phyloP scores from a whole-genome alignment of 139 green algal species.

The Coccomyxa sp. region DNA sequence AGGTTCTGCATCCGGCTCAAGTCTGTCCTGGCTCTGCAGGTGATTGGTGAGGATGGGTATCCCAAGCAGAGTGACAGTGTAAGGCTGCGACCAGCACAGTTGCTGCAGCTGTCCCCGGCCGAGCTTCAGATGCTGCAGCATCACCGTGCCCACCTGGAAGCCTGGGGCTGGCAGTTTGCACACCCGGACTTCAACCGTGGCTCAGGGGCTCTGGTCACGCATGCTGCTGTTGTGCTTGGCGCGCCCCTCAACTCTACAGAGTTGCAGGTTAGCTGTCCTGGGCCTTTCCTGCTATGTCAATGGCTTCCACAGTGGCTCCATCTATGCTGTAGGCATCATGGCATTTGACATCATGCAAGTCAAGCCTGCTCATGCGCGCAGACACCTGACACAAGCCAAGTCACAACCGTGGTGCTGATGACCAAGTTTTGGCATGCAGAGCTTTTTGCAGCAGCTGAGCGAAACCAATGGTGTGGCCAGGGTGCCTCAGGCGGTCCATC shows the following conservation, averaged over 20 bases:
- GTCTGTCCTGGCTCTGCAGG: too few relatives aligned
- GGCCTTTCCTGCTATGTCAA: not conserved
- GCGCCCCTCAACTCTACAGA: conserved; percentile 38
- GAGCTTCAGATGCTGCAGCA: conserved; percentile 33
- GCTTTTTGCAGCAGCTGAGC: conserved; percentile 60
- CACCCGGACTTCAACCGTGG: too few relatives aligned
- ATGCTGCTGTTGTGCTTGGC: conserved; percentile 40
- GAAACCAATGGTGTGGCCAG: conserved; percentile 22
- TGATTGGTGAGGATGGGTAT: not conserved
- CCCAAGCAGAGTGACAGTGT: not conserved
- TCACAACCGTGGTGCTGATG: too few relatives aligned
- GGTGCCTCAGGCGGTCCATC: conserved; percentile 38
- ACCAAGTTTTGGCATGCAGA: conserved; percentile 13
- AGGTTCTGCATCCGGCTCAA: too few relatives aligned
- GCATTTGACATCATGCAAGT: too few relatives aligned
- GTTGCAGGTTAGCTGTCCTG: conserved; percentile 20
- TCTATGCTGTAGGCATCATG: too few relatives aligned
- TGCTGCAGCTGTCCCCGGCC: conserved; percentile 15
- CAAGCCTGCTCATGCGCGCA: too few relatives aligned
- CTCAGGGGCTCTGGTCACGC: conserved; percentile 23
- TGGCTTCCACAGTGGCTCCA: too few relatives aligned
- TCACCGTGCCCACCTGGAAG: not conserved
- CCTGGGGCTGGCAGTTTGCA: conserved; percentile 38
- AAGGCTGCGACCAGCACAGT: not conserved
- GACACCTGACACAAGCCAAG: too few relatives aligned